phyloP scores from a whole-genome alignment of 306 rosid genomes.

The Ceratonia siliqua region DNA sequence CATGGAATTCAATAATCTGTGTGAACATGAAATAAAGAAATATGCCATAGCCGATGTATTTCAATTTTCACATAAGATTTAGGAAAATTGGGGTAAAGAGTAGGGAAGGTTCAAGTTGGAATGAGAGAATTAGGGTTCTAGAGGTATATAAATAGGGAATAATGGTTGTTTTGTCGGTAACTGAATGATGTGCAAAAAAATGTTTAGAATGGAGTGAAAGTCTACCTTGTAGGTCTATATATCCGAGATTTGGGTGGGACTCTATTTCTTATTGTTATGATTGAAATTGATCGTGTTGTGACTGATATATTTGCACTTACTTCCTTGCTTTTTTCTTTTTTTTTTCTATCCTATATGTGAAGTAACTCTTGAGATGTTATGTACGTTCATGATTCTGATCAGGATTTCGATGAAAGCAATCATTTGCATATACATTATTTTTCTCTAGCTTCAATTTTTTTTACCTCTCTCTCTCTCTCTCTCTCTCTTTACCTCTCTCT shows the following conservation, averaged over 20 bases:
- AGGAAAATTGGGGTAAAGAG: background rate
- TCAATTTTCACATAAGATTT: background rate
- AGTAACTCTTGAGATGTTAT: background rate
- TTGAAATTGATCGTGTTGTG: background rate
- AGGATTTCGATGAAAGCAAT: background rate
- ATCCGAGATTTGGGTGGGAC: background rate
- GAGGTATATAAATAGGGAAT: background rate
- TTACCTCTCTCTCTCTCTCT: background rate
- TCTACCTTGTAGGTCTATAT: background rate
- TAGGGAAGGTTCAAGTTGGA: background rate
- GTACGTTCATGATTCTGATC: background rate
- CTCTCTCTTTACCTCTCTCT: background rate
- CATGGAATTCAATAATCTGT: background rate
- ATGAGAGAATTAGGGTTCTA: background rate
- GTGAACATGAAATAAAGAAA: background rate
- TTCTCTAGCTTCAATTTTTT: background rate
- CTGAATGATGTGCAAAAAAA: background rate
- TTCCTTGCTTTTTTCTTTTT: background rate
- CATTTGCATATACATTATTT: background rate
- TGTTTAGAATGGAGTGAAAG: background rate
- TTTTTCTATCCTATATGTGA: background rate
- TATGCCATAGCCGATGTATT: background rate
- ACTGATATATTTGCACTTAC: background rate
- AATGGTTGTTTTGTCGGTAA: background rate
- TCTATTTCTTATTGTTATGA: slow-evolving; percentile 11